Evolutionary conservation across 768 basidiomycete species (phyloP).

Genomic region (Termitomyces sp.): DNA sequence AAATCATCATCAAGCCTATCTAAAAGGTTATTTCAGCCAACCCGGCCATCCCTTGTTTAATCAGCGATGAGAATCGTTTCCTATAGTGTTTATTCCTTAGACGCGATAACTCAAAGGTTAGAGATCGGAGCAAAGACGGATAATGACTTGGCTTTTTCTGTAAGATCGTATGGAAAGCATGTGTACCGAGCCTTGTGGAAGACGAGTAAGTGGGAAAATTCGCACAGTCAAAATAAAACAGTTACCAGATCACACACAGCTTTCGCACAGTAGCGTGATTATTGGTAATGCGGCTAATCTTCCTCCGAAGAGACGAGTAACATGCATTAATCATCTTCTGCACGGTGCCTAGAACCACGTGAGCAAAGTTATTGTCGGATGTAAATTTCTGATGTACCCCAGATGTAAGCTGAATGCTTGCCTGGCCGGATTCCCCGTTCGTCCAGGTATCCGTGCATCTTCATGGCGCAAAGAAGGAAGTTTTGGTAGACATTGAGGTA

Average conservation of each 20-base stretch:
- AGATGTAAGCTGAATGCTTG: constrained; percentile 46
- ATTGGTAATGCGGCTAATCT: constrained; percentile 26
- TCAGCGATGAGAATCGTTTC: constrained; percentile 40
- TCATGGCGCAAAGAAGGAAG: constrained; percentile 77
- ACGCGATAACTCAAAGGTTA: constrained; percentile 46
- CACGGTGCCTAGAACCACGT: constrained; percentile 47
- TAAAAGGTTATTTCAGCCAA: constrained; percentile 18
- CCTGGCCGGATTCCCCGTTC: constrained; percentile 45
- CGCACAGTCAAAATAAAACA: neutral
- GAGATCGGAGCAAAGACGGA: constrained; percentile 35
- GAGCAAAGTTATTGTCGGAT: neutral
- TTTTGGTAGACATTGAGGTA: constrained; percentile 86
- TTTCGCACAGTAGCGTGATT: constrained; percentile 44
- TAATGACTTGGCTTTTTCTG: constrained; percentile 48
- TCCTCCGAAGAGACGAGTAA: constrained; percentile 45
- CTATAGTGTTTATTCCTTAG: constrained; percentile 36
- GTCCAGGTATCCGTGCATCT: constrained; percentile 78
- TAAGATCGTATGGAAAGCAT: constrained; percentile 71
- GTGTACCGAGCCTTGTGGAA: constrained; percentile 66
- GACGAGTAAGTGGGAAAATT: constrained; percentile 1
- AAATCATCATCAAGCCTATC: neutral
- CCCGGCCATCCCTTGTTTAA: constrained; percentile 38
- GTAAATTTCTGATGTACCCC: constrained; percentile 33
- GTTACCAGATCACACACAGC: constrained; percentile 56
- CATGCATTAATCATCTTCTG: constrained; percentile 54